Evolutionary conservation across 768 basidiomycete genomes (phyloP).

Genomic region (Mycena pura): DNA sequence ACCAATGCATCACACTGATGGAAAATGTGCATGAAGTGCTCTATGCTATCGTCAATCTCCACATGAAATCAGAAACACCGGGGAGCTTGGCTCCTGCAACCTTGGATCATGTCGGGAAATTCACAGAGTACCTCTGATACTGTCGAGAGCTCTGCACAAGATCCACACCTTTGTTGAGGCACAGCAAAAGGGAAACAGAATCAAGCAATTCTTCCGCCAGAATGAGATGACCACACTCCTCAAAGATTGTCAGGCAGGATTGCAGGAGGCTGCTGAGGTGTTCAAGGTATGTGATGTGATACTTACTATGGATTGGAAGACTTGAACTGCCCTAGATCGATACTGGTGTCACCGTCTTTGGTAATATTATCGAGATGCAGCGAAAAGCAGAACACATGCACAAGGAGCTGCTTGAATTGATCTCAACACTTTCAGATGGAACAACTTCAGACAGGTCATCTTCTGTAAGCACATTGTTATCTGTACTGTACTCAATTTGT

Average conservation of each 20-base stretch:
- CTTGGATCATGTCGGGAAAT: neutral
- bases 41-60: neutral
- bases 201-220: too few relatives aligned
- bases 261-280: neutral
- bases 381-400: neutral
- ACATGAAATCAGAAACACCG: neutral
- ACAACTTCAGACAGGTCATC: neutral
- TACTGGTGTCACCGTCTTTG: neutral
- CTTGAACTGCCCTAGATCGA: neutral
- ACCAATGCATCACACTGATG: neutral
- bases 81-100: neutral
- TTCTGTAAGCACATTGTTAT: neutral
- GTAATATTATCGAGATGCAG: neutral
- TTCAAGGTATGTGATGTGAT: neutral
- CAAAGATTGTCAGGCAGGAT: neutral
- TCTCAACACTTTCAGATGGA: neutral
- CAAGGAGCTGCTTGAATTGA: neutral
- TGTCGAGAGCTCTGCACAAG: neutral
- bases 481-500: neutral
- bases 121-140: neutral
- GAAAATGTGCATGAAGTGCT: neutral
- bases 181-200: neutral
- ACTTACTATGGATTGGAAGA: neutral
- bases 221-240: too few relatives aligned
- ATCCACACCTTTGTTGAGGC: neutral